These are phyloP conservation scores for Leucaena leucocephala DNA, from an alignment of 306 rosid species.

Conservation along the genomic window DNA sequence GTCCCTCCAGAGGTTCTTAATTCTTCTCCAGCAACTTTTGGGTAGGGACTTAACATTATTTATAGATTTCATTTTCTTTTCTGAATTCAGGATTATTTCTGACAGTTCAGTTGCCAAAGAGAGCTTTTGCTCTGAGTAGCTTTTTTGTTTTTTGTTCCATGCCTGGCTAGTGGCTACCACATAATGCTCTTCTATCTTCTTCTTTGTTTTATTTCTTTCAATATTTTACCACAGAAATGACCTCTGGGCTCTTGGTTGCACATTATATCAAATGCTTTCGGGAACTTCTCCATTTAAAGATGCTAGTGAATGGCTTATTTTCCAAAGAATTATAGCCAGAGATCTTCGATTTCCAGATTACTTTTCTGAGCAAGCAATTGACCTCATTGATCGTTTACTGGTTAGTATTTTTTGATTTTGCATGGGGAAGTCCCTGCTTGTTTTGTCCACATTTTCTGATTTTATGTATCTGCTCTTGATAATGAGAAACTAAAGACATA, in stretches of 20 bases:
- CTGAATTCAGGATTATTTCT: slow-evolving; percentile 18
- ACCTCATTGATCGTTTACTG: slow-evolving; percentile 81
- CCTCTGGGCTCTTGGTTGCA: slow-evolving; percentile 99
- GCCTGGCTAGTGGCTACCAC: slow-evolving; percentile 3
- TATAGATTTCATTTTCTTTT: slow-evolving; percentile 14
- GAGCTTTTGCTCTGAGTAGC: slow-evolving; percentile 17
- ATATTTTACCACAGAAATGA: slow-evolving; percentile 78
- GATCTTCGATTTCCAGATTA: slow-evolving; percentile 92
- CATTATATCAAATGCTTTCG: slow-evolving; percentile 99
- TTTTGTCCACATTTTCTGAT: neutral
- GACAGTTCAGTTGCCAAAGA: slow-evolving; percentile 13
- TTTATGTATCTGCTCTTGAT: slow-evolving; percentile 7
- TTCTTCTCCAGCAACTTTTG: slow-evolving; percentile 99
- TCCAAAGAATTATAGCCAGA: slow-evolving; percentile 95
- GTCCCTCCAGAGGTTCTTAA: slow-evolving; percentile 99
- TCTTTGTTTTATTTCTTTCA: slow-evolving; percentile 35
- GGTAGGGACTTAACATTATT: slow-evolving; percentile 52
- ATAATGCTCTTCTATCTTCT: slow-evolving; percentile 33
- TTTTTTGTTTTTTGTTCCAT: slow-evolving; percentile 29
- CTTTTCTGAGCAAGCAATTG: slow-evolving; percentile 88
- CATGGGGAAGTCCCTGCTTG: slow-evolving; percentile 18
- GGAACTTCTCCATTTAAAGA: slow-evolving; percentile 99
- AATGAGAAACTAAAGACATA: slow-evolving; percentile 18
- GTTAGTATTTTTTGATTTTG: slow-evolving; percentile 51
- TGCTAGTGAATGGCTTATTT: slow-evolving; percentile 99